These are phyloP conservation scores for Epichloe elymi DNA, from an alignment of 2,329 filamentous ascomycete species.

Conservation along the genomic window DNA sequence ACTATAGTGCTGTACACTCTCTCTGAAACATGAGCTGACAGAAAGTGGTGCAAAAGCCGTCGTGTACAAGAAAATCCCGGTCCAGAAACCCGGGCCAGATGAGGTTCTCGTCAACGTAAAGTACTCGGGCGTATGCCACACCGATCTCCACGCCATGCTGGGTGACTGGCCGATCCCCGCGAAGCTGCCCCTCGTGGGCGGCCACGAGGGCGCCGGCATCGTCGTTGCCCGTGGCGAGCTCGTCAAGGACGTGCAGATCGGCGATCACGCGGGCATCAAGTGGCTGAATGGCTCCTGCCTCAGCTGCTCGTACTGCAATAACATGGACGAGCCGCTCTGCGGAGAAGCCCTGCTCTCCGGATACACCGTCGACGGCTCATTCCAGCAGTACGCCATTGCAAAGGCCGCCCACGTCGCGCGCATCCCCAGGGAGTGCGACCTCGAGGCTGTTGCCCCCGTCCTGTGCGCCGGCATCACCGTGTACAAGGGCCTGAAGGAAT, in stretches of 20 bases:
- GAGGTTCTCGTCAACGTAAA: conserved; percentile 88
- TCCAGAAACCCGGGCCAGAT: conserved; percentile 68
- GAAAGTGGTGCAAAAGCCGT: conserved; percentile 30
- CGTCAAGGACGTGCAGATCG: conserved; percentile 65
- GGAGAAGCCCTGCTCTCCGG: conserved; percentile 62
- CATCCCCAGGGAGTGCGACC: conserved; percentile 63
- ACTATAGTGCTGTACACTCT: too few relatives aligned
- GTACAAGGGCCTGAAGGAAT: conserved; percentile 87
- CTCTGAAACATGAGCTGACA: conserved; percentile 3
- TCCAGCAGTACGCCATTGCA: conserved; percentile 84
- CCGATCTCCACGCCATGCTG: conserved; percentile 65
- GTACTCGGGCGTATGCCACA: conserved; percentile 85
- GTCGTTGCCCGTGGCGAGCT: conserved; percentile 70
- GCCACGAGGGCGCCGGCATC: conserved; percentile 66
- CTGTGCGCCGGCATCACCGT: conserved; percentile 80
- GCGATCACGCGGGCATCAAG: conserved; percentile 79
- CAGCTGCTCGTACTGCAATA: conserved; percentile 69
- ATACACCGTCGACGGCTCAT: conserved; percentile 84
- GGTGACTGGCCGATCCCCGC: conserved; percentile 80
- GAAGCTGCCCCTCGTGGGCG: conserved; percentile 80
- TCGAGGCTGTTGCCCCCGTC: conserved; percentile 68
- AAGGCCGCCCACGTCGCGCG: conserved; percentile 77
- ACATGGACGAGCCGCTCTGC: conserved; percentile 74
- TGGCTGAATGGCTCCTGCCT: conserved; percentile 88
- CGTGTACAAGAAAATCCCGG: conserved; percentile 69